Evolutionary conservation across 2,329 filamentous ascomycete genomes (phyloP), one percentile per base, ranked within the genome.

Genomic region (Macrophomina phaseolina): DNA sequence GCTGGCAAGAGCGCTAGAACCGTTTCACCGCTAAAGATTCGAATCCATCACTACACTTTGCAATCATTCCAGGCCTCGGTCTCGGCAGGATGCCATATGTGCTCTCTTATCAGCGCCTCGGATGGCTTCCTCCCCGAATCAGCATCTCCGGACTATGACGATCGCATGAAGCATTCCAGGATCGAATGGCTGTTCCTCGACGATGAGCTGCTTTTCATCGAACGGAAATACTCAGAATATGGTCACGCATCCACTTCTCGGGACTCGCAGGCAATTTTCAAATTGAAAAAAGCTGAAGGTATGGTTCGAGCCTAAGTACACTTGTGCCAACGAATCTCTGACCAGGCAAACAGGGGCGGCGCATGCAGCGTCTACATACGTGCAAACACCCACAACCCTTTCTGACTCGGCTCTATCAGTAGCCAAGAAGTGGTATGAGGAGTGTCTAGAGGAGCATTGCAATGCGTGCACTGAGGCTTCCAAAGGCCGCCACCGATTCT

Each of bases 101-200:
- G 49, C 49, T 32, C 32, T 34, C 51, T 55, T 1, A 55, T 38
- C 32, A 55, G n/a, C 32, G 38, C 51, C 4, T 55, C 30, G 16
- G 51, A 55, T 18, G n/a, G 30, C 8, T 55, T 55, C 32, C 30
- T 55, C 32, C 30, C 51, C 5, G 51, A 53, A 8, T 9, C 30
- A 28, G 8, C 30, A 3, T 53, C 30, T 53, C 5, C 30, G 14
- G 32, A 23, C 30, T 55, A 18, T 12, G 16, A 18, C 7, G 30
- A 36, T 16, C 51, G 51, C 30, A 18, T n/a, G 12, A 55, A 55
- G 23, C 5, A 55, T 28, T 55, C 51, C 51, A 11, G 51, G 18
- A 55, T 55, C 16, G 51, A 55, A 11, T 55, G 51, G 51, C 55
- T 58, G 6, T 58, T 30, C 14, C 53, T 58, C 23, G 53, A 58